Evolutionary conservation across 345 rosid genomes (phyloP).

Genomic region (Eucalyptus globulus): DNA sequence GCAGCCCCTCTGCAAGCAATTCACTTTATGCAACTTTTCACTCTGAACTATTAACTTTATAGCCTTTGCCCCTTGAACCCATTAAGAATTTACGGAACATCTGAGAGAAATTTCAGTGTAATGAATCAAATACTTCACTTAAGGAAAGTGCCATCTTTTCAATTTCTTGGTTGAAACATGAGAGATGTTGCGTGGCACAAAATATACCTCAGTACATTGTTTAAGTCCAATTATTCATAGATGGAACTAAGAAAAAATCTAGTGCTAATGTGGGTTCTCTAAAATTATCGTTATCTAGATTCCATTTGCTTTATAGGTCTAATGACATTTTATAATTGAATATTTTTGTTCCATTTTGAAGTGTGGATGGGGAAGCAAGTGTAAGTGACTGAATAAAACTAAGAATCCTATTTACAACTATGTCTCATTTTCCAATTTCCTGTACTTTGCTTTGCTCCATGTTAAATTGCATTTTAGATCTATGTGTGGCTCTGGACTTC

Average conservation of each 20-base stretch:
- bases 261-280: background rate
- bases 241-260: background rate
- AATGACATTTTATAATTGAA: background rate
- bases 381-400: background rate
- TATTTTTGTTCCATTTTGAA: background rate
- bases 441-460: background rate
- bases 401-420: background rate
- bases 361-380: background rate
- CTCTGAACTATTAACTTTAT: background rate
- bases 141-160: background rate
- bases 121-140: background rate
- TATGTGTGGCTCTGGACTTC: background rate
- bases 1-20: background rate
- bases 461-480: background rate
- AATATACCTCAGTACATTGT: background rate
- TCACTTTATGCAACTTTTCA: background rate
- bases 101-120: background rate
- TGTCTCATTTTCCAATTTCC: background rate
- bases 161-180: background rate
- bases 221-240: background rate
- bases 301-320: background rate
- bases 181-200: background rate
- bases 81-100: background rate
- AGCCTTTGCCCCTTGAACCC: background rate
- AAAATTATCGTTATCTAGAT: background rate